Evolutionary conservation across 352 stramenopile genomes (phyloP).

Genomic region (Globisporangium acanthophoron): DNA sequence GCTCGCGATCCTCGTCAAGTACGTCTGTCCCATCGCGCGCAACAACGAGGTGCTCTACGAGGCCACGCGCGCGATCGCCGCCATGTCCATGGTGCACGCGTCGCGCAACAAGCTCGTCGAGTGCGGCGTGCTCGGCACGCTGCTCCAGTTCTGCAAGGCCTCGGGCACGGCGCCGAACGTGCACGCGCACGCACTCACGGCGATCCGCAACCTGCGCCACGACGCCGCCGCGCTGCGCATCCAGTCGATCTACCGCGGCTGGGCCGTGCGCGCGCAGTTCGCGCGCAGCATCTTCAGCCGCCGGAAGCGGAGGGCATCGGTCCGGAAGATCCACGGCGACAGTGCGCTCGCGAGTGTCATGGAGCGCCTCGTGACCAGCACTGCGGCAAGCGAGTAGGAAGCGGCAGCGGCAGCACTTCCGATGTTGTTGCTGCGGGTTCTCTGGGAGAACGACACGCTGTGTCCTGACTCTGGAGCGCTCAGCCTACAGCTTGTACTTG

Average conservation of each 20-base stretch:
- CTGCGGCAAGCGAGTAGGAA: background rate
- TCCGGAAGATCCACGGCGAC: constrained; percentile 22
- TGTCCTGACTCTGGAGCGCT: background rate
- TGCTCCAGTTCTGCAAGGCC: constrained; percentile 52
- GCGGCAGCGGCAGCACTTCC: no score
- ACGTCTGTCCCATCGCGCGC: constrained; percentile 47
- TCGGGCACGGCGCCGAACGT: constrained; percentile 33
- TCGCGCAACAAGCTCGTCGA: constrained; percentile 52
- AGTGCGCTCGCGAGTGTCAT: constrained; percentile 19
- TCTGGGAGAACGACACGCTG: no score
- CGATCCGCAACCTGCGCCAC: constrained; percentile 61
- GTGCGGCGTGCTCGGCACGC: constrained; percentile 45
- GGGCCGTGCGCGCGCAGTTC: constrained; percentile 40
- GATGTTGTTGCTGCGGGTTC: no score
- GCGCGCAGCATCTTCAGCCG: constrained; percentile 21
- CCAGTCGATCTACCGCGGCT: constrained; percentile 63
- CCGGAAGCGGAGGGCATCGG: constrained; percentile 25
- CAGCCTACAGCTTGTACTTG: constrained; percentile 39
- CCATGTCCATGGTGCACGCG: constrained; percentile 59
- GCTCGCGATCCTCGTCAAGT: constrained; percentile 60
- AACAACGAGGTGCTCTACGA: constrained; percentile 52
- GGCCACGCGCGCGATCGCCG: constrained; percentile 48
- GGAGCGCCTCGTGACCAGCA: constrained; percentile 21
- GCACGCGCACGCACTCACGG: constrained; percentile 29
- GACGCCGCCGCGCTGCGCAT: constrained; percentile 69